These are phyloP conservation scores for Atkinsonella hypoxylon DNA, from an alignment of 2,329 filamentous ascomycete species.

Conservation along the genomic window DNA sequence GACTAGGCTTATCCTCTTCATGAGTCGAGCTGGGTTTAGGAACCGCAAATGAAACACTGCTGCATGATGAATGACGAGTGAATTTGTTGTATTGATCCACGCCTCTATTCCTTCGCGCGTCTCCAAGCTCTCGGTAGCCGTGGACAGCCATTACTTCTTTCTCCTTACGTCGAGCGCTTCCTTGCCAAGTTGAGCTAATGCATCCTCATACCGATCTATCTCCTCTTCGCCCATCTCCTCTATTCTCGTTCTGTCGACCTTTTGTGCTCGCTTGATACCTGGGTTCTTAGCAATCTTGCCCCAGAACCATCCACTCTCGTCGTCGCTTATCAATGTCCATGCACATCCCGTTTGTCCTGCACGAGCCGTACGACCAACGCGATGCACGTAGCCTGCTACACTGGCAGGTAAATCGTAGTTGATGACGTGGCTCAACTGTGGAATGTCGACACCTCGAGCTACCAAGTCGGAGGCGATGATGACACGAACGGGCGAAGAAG, in stretches of 20 bases:
- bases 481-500: constrained; percentile 56
- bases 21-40: too few species aligned
- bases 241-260: constrained; percentile 36
- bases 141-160: constrained; percentile 8
- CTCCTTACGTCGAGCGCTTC: constrained; percentile 35
- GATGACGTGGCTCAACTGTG: constrained; percentile 68
- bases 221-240: constrained; percentile 35
- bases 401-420: constrained; percentile 88
- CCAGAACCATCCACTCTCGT: constrained; percentile 87
- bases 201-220: constrained; percentile 37
- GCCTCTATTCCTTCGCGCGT: not conserved
- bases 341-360: constrained; percentile 65
- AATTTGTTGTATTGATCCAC: not conserved
- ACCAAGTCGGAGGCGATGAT: constrained; percentile 90
- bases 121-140: not conserved
- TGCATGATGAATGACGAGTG: not conserved
- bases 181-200: constrained; percentile 49
- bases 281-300: constrained; percentile 58
- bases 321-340: constrained; percentile 75
- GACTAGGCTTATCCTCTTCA: too few species aligned
- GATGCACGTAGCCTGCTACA: constrained; percentile 75
- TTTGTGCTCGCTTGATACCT: constrained; percentile 31
- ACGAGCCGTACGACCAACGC: constrained; percentile 81
- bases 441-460: constrained; percentile 77
- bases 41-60: too few species aligned